Percentiles rank a stretch among this genome's conserved stretches.
phyloP scores from a whole-genome alignment of 176 grass and related monocot genomes.

The Aegilops sharonensis region DNA sequence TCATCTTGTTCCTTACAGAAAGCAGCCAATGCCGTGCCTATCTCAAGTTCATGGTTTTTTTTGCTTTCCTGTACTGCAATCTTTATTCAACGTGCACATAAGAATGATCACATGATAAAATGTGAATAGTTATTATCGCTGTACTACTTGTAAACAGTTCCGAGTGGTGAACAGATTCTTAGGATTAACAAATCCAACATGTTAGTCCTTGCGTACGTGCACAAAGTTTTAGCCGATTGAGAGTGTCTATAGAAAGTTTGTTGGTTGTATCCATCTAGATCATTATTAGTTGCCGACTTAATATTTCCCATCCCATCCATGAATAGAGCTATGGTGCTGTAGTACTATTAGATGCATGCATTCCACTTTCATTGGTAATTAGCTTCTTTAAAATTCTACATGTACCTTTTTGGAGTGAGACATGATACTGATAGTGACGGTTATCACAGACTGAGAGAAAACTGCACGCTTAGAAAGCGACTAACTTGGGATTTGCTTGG shows the following conservation, averaged over 20 bases:
- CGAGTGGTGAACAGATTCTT: neutral
- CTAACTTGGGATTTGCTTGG: neutral
- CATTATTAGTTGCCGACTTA: neutral
- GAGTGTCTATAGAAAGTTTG: neutral
- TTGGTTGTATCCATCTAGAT: slow-evolving; percentile 1
- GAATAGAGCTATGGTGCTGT: neutral
- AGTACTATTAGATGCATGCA: neutral
- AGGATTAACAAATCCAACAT: neutral
- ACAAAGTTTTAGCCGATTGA: neutral
- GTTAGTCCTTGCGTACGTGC: neutral
- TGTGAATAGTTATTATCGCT: neutral
- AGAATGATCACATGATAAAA: neutral
- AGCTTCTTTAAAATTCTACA: neutral
- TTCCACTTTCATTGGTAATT: neutral
- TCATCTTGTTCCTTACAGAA: neutral
- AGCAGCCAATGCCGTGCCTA: neutral
- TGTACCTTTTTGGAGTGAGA: neutral
- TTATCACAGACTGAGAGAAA: slow-evolving; percentile 1
- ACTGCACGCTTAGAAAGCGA: neutral
- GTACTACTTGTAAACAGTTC: neutral
- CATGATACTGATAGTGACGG: neutral
- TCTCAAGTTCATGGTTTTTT: neutral
- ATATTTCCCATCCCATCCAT: neutral
- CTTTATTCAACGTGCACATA: neutral
- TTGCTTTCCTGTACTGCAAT: neutral